Evolutionary conservation across 208 protist species (phyloP), one percentile per base, ranked within the genome.

Genomic region (Wallacemonas sp.): DNA sequence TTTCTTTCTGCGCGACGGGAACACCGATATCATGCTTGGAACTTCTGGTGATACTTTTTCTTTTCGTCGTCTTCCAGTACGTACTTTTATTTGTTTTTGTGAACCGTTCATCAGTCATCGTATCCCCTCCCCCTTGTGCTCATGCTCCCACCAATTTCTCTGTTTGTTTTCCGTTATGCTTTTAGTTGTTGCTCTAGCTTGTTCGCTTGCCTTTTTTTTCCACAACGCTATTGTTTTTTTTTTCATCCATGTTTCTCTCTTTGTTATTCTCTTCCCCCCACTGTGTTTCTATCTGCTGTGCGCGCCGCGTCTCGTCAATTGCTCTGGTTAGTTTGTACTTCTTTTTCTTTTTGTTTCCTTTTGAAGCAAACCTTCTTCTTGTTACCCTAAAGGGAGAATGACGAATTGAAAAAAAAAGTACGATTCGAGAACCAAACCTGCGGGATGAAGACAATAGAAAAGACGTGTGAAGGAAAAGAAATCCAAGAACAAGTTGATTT

Each of bases 91-190:
- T n/a, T n/a, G n/a, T n/a, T n/a, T n/a, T n/a, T n/a, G n/a, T n/a
- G 36, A 14, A 6, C 9, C 14, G 36, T 41, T 6, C 14, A 14
- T 41, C 36, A 14, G 36, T 14, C 9, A 41, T 41, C 14, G 36
- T 41, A 14, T 41, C 36, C 14, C 36, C 36, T 41, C 36, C 36
- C 14, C 9, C 14, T 41, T 41, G 36, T 41, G 9, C 6, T 41
- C n/a, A n/a, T n/a, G n/a, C 14, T 41, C 9, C 36, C 36, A 41
- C 36, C 36, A 46, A 22, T 55, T 42, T 55, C 17, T 14, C 26
- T 19, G 17, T 65, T 47, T 30, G 15, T 65, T 51, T 55, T 66
- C 61, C 46, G 42, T 66, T 28, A 2, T 12, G 34, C 27, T 21
- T 24, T 49, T 38, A 41, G 34, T 53, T 64, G 22, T 53, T 11